Conservation (phyloP, 495 filamentous ascomycete species). For the Aspergillus campestris region DNA sequence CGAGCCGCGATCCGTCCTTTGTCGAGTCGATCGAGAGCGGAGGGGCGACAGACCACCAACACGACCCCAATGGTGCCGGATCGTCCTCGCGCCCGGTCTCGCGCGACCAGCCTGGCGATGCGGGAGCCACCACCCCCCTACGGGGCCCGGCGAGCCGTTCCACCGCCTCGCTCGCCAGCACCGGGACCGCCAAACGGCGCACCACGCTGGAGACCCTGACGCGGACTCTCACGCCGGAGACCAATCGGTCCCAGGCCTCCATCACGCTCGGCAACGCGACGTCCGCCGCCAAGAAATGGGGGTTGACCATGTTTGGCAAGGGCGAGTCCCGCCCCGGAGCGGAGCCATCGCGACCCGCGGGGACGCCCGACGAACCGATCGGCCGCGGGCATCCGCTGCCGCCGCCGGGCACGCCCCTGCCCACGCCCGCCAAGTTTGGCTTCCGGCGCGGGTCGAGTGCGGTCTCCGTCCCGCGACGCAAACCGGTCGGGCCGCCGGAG, state of each 20-base stretch:
- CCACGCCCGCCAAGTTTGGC: conserved; percentile 62
- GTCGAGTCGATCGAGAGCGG: conserved; percentile 24
- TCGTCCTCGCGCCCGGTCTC: conserved; percentile 19
- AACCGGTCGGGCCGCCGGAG: conserved; percentile 41
- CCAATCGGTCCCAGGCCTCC: conserved; percentile 29
- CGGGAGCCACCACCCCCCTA: conserved; percentile 15
- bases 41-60: conserved; percentile 8
- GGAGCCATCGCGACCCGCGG: conserved; percentile 30
- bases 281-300: conserved; percentile 78
- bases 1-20: conserved; percentile 26
- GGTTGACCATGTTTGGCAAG: conserved; percentile 60
- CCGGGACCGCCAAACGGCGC: conserved; percentile 25
- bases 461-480: conserved; percentile 51
- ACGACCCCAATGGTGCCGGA: too few species aligned
- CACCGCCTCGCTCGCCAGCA: conserved; percentile 20
- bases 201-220: conserved; percentile 37
- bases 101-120: conserved; percentile 16
- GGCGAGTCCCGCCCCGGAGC: conserved; percentile 30
- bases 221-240: conserved; percentile 24
- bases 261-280: conserved; percentile 64
- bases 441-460: conserved; percentile 40
- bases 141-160: conserved; percentile 25
- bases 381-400: conserved; percentile 54
- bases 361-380: conserved; percentile 60
- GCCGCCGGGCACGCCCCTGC: conserved; percentile 53